A percentile compares a stretch with the other conserved stretches of the same genome.
These are phyloP conservation scores for Silybum marianum DNA, from an alignment of 129 eudicot species.

Conservation along the genomic window DNA sequence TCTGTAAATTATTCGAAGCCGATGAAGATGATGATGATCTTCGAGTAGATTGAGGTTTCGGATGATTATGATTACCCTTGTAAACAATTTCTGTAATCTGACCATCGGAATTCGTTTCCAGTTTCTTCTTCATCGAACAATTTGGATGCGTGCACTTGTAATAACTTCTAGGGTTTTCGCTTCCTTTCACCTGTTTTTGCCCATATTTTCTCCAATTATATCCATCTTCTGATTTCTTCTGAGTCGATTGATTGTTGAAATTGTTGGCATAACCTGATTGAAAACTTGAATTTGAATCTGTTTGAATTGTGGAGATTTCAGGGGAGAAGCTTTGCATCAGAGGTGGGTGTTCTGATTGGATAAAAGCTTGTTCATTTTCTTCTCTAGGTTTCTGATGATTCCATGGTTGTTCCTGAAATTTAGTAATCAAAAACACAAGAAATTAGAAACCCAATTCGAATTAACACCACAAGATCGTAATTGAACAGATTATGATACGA, in stretches of 20 bases:
- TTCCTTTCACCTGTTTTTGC: conserved; percentile 87
- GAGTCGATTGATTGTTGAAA: conserved; percentile 28
- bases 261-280: conserved; percentile 37
- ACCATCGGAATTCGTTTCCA: conserved; percentile 72
- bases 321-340: conserved; percentile 50
- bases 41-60: conserved; percentile 71
- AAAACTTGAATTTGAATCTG: conserved; percentile 34
- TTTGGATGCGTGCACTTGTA: conserved; percentile 77
- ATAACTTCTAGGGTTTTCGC: conserved; percentile 87
- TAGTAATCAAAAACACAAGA: too few species aligned
- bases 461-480: too few species aligned
- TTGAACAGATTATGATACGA: too few species aligned
- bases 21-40: conserved; percentile 66
- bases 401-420: conserved; percentile 45
- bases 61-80: conserved; percentile 82
- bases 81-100: conserved; percentile 89
- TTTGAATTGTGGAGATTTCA: conserved; percentile 54
- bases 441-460: neutral
- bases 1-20: conserved; percentile 33
- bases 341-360: conserved; percentile 37
- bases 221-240: conserved; percentile 68
- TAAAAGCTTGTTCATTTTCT: conserved; percentile 24
- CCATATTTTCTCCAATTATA: conserved; percentile 93
- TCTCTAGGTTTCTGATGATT: conserved; percentile 35
- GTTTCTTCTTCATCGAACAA: conserved; percentile 79